Evolutionary conservation across 2,329 filamentous ascomycete species (phyloP).

Genomic region (Bipolaris cookei): DNA sequence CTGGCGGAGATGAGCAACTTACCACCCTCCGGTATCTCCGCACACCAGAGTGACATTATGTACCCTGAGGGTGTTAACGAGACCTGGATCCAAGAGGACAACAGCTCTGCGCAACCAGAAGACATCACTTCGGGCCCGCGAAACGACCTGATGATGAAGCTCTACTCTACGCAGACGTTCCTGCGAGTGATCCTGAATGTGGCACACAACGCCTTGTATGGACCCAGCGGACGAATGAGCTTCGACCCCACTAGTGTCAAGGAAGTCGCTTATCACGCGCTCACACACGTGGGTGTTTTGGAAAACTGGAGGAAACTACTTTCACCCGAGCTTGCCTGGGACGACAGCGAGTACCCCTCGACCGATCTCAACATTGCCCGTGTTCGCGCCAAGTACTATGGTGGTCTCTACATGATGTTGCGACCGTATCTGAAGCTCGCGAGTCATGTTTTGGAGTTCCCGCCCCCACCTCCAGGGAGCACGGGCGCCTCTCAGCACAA

Average conservation of each 20-base stretch:
- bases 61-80: slow-evolving; percentile 67
- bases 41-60: slow-evolving; percentile 66
- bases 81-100: slow-evolving; percentile 29
- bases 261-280: slow-evolving; percentile 38
- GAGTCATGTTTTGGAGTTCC: slow-evolving; percentile 57
- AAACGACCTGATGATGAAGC: slow-evolving; percentile 58
- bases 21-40: slow-evolving; percentile 65
- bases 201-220: slow-evolving; percentile 63
- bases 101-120: slow-evolving; percentile 11
- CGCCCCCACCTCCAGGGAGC: slow-evolving; percentile 33
- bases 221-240: slow-evolving; percentile 39
- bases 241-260: slow-evolving; percentile 44
- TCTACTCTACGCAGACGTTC: slow-evolving; percentile 67
- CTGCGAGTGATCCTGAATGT: slow-evolving; percentile 64
- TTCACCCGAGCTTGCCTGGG: slow-evolving; percentile 63
- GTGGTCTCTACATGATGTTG: slow-evolving; percentile 87
- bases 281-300: slow-evolving; percentile 53
- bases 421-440: slow-evolving; percentile 74
- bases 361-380: slow-evolving; percentile 80
- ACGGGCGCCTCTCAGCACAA: slow-evolving; percentile 49
- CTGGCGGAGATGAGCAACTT: slow-evolving; percentile 78
- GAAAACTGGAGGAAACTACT: slow-evolving; percentile 61
- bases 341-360: slow-evolving; percentile 73
- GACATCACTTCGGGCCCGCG: slow-evolving; percentile 21
- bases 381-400: slow-evolving; percentile 92